Conservation (phyloP, 73 alveolate genomes). For the Diophrys appendiculata region DNA sequence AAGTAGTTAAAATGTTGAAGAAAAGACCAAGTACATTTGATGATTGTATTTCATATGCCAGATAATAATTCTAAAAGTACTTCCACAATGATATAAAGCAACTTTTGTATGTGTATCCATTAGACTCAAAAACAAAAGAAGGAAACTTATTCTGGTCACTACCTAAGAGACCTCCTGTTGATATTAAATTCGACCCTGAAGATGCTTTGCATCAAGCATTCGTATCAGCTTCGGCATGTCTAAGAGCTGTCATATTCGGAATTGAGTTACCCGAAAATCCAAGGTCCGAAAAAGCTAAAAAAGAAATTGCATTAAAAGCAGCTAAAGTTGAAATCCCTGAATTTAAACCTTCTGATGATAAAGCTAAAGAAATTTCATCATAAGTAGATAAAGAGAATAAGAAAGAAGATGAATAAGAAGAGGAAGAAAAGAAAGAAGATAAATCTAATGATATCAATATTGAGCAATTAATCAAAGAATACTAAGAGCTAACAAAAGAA, state of each 20-base stretch:
- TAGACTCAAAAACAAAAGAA: constrained; percentile 84
- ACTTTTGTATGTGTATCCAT: constrained; percentile 86
- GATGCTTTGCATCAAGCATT: constrained; percentile 75
- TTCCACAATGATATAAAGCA: constrained; percentile 74
- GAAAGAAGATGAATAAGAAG: no score
- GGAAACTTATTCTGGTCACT: constrained; percentile 94
- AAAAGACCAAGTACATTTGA: constrained; percentile 79
- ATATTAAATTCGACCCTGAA: constrained; percentile 68
- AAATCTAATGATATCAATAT: constrained; percentile 46
- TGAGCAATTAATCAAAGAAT: constrained; percentile 50
- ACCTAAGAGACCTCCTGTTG: constrained; percentile 94
- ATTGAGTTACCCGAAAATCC: constrained; percentile 64
- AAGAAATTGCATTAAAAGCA: constrained; percentile 57
- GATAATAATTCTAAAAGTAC: constrained; percentile 75
- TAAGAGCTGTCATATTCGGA: constrained; percentile 67
- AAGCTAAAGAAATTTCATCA: constrained; percentile 79
- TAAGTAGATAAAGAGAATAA: no score
- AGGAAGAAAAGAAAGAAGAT: no score
- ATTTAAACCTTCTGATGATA: constrained; percentile 82
- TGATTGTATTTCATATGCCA: constrained; percentile 87
- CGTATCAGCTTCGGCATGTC: constrained; percentile 78
- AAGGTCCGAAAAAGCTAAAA: constrained; percentile 56
- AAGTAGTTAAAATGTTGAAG: constrained; percentile 72
- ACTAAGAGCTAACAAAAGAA: constrained; percentile 37
- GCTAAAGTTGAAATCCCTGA: constrained; percentile 62